Base-by-base conservation (phyloP, 2,329 filamentous ascomycete genomes). In the Penicillium sp. region DNA sequence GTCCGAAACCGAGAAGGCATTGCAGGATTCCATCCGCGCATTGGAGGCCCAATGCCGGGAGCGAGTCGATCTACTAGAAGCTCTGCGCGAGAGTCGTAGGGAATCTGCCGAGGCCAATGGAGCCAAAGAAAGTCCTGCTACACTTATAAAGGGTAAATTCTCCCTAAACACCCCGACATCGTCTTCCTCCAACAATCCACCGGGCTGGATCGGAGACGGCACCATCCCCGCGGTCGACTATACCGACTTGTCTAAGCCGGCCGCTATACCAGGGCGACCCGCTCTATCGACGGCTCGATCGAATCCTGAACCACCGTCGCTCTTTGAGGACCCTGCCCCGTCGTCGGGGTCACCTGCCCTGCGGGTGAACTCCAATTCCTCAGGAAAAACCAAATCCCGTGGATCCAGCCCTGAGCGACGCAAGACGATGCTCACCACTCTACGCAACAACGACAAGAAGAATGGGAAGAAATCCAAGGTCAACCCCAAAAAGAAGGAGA, bases 41-140 rank as follows among this genome's bases (percentile, higher is more conserved):
- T 76, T 96, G 57, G 88, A 96, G 60, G 62, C 89, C 46, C 90
- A 95, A 65, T 95, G 89, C 65, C 90, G 92, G 62, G 90, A 96
- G 65, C 78, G 89, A 32, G 86, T 95, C 34, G 87, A 95, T 59
- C 71, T 96, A 22, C 73, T 96, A 5, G 84, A 92, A 58, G 84
- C 89, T 5, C 69, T 96, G 40, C 78, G 81, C 44, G 71, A 84
- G 47, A 83, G 78, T 52, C 69, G 77, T 20, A 67, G 73, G 44
- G 77, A 80, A 27, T 47, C 43, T 2, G 36, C 42, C 32, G 55
- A 53, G 48, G 47, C 48, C 35, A 48, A 54, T 42, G 36, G 40
- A 35, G 50, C 37, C 47, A 46, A 48, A 38, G 43, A 41, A 27
- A 41, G 30, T 15, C 42, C 57, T 1, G 45, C 56, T 8, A 59